A percentile compares a stretch with the other conserved stretches of the same genome.
Evolutionary conservation across 192 early-diverging fungal species (phyloP).

Genomic region (Dimargaris cristalligena): DNA sequence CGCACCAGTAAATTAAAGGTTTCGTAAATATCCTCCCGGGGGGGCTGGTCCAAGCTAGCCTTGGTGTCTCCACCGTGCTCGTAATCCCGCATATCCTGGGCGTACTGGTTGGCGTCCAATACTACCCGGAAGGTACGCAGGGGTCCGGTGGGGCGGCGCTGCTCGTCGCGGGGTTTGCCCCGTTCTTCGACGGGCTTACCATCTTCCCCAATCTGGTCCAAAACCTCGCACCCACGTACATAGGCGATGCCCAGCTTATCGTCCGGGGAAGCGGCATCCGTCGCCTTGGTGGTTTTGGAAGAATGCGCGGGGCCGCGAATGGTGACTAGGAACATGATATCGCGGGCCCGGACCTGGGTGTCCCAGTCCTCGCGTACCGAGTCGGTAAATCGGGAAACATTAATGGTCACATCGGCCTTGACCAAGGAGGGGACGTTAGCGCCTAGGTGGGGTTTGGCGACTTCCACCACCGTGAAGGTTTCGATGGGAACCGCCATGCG

Average conservation of each 20-base stretch:
- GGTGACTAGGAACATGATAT: constrained; percentile 74
- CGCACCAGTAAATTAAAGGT: constrained; percentile 84
- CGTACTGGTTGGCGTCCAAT: constrained; percentile 79
- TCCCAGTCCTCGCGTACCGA: constrained; percentile 81
- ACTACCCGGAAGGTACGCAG: constrained; percentile 53
- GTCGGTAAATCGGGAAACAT: constrained; percentile 46
- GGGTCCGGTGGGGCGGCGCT: constrained; percentile 14
- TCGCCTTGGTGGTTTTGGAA: constrained; percentile 22
- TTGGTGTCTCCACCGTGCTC: not conserved
- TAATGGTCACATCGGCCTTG: constrained; percentile 61
- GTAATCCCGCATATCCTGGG: constrained; percentile 10
- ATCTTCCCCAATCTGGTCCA: constrained; percentile 52
- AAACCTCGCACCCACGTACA: constrained; percentile 77
- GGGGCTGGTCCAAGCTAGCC: constrained; percentile 13
- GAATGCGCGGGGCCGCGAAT: constrained; percentile 37
- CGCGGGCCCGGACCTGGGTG: constrained; percentile 48
- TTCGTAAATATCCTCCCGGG: constrained; percentile 49
- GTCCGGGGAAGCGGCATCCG: constrained; percentile 22
- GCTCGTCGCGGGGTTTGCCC: constrained; percentile 20
- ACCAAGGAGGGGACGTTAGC: constrained; percentile 45
- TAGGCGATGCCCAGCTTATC: constrained; percentile 53
- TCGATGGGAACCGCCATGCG: constrained; percentile 72
- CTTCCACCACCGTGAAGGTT: constrained; percentile 48
- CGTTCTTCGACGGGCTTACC: constrained; percentile 39
- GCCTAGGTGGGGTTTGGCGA: constrained; percentile 50